Evolutionary conservation across 805 yeast genomes (phyloP), one percentile per base, ranked within the genome.

Genomic region (Wickerhamiella dianesei): DNA sequence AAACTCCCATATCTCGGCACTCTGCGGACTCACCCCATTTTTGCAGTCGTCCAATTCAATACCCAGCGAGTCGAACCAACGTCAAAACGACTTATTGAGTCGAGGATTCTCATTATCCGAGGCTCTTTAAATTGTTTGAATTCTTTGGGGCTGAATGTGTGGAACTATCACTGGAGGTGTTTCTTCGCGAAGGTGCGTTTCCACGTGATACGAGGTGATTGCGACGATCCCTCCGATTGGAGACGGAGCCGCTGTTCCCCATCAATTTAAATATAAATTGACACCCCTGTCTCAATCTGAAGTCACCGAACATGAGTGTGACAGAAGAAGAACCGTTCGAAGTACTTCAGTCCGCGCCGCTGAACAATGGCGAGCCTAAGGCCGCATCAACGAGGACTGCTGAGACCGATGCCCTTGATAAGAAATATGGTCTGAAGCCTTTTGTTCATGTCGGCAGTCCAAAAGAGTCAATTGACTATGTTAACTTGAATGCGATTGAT

Each of bases 401-500:
- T 2, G 29, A 21, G 2, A 36, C 43, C 8, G 45, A 41, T 2
- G 29, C 8, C 2, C 36, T 48, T 3, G 53, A 50, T 21, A 29
- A 22, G 3, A 35, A 43, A 29, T 50, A 44, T 40, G 20, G 25
- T 19, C 13, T 50, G 20, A 45, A 35, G 35, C 47, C 49, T 3
- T 48, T 48, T 37, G n/a, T 13, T 46, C 51, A 42, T 4, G 54
- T 51, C 1, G 37, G 21, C 14, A 44, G 47, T 1, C 52, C 50
- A 6, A 46, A 44, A 3, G 54, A 51, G 35, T 5, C 37, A 2
- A 47, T 51, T 32, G 48, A 43, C 13, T 54, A 44, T 39, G 51
- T 41, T n/a, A 43, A 42, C n/a, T 41, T 49, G 20, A 44, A 44
- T 19, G 58, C 55, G 2, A 58, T 71, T 45, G 74, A 71, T 46